A percentile compares a stretch with the other conserved stretches of the same genome.
These are phyloP conservation scores for Mariannaea sp. DNA, from an alignment of 2,329 filamentous ascomycete species.

Conservation along the genomic window DNA sequence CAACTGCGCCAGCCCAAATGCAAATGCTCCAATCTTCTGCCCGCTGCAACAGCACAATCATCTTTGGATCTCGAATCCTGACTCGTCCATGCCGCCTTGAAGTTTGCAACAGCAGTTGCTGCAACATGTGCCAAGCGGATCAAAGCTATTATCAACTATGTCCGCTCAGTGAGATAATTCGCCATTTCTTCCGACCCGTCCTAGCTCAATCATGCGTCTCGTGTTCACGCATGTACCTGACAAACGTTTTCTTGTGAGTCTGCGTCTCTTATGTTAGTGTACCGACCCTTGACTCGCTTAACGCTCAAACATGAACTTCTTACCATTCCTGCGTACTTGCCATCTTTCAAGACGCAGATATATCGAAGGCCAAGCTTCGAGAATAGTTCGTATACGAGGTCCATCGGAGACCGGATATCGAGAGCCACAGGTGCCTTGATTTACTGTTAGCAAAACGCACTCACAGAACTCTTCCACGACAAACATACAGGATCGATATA, in stretches of 20 bases:
- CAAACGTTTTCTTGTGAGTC: conserved; percentile 96
- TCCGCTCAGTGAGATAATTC: background rate
- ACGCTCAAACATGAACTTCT: conserved; percentile 42
- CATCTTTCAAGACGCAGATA: conserved; percentile 85
- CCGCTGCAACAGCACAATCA: background rate
- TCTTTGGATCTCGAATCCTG: background rate
- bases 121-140: no score
- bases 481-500: conserved; percentile 82
- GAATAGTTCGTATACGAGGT: conserved; percentile 95
- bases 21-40: conserved; percentile 1
- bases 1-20: conserved; percentile 10
- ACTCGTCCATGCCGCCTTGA: background rate
- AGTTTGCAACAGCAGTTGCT: background rate
- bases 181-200: background rate
- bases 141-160: background rate
- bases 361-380: conserved; percentile 91
- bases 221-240: conserved; percentile 87
- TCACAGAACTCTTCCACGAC: background rate
- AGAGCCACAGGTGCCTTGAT: conserved; percentile 79
- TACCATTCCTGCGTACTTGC: conserved; percentile 86
- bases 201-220: conserved; percentile 56
- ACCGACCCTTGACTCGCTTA: background rate
- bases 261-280: conserved; percentile 40
- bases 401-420: conserved; percentile 88
- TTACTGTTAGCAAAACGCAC: conserved; percentile 21